Conservation (phyloP, 1,139 yeast genomes). For the Kodamaea sp. region DNA sequence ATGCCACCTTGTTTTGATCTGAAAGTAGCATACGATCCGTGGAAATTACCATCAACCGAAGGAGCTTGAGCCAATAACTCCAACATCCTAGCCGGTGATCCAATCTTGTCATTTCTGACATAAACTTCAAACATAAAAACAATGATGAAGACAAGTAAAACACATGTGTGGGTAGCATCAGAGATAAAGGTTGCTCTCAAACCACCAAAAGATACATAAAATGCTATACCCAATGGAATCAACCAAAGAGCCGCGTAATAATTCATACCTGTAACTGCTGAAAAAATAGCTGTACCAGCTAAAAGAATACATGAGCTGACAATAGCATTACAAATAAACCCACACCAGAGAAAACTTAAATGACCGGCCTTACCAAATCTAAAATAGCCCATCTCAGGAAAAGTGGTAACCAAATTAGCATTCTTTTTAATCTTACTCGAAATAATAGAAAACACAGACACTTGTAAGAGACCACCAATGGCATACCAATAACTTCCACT, state of each 20-base stretch:
- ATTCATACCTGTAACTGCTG: constrained; percentile 36
- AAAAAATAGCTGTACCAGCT: constrained; percentile 37
- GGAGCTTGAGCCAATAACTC: constrained; percentile 34
- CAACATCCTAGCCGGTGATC: constrained; percentile 46
- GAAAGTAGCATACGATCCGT: constrained; percentile 48
- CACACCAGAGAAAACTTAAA: constrained; percentile 33
- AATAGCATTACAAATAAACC: constrained; percentile 35
- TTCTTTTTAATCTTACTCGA: constrained; percentile 37
- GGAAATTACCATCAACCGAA: constrained; percentile 41
- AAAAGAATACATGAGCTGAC: constrained; percentile 35
- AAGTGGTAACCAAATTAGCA: constrained; percentile 37
- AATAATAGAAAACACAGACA: constrained; percentile 33
- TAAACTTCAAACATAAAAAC: constrained; percentile 41
- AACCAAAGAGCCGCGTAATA: constrained; percentile 33
- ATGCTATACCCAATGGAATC: constrained; percentile 38
- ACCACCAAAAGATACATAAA: constrained; percentile 44
- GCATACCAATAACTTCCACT: constrained; percentile 34
- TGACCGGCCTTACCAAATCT: constrained; percentile 38
- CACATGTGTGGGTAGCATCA: constrained; percentile 44
- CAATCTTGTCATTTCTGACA: constrained; percentile 37
- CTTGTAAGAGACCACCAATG: constrained; percentile 34
- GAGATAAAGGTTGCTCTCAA: constrained; percentile 45
- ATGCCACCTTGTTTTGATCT: constrained; percentile 40
- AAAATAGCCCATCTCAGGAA: constrained; percentile 36
- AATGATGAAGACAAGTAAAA: constrained; percentile 36